Evolutionary conservation across 1,284 basidiomycete genomes (phyloP).

Genomic region (Ustilago xerochloae): DNA sequence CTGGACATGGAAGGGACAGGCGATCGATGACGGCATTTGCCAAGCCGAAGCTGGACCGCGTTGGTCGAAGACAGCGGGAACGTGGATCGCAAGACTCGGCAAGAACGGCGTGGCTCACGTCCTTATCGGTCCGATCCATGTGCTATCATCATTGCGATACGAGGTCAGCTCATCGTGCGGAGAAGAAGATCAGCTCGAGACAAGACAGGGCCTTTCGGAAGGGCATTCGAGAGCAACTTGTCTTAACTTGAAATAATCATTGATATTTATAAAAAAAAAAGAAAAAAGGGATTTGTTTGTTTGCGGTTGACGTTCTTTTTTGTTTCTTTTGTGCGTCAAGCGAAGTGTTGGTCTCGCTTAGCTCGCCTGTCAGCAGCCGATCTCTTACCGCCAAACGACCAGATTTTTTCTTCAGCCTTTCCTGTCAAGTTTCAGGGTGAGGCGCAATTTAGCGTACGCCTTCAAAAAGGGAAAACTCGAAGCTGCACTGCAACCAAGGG

Average conservation of each 20-base stretch:
- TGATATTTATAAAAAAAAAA: too few species aligned
- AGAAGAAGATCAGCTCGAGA: too few species aligned
- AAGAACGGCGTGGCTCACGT: neutral
- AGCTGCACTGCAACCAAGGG: neutral
- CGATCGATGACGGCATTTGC: neutral
- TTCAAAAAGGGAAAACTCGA: neutral
- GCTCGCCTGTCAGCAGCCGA: conserved; percentile 22
- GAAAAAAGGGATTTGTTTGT: conserved; percentile 11
- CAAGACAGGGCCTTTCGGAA: too few species aligned
- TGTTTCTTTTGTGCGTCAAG: conserved; percentile 1
- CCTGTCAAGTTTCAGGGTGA: neutral
- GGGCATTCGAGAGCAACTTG: too few species aligned
- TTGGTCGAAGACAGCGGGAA: neutral
- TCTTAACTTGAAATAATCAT: too few species aligned
- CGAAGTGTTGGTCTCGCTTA: conserved; percentile 35
- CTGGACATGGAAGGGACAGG: neutral
- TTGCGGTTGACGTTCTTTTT: conserved; percentile 2
- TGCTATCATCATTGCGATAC: too few species aligned
- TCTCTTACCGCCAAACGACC: neutral
- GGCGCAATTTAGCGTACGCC: neutral
- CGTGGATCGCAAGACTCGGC: neutral
- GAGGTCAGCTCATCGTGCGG: too few species aligned
- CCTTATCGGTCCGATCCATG: neutral
- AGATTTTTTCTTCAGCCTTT: neutral
- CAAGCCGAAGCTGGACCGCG: neutral